Evolutionary conservation across 768 basidiomycete species (phyloP).

Genomic region (Ramaria rubella): DNA sequence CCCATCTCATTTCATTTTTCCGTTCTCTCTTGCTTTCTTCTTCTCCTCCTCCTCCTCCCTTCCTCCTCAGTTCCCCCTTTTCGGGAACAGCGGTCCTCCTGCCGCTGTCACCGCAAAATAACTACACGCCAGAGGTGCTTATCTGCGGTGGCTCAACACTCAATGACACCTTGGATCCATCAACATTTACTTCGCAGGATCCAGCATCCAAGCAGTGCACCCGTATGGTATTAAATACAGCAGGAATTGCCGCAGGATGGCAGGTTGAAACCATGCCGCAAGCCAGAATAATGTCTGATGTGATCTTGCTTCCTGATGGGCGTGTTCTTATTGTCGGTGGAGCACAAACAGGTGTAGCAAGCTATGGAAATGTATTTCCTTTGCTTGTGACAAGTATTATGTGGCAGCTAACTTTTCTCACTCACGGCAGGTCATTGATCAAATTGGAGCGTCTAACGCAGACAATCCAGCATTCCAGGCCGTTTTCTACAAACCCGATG

Average conservation of each 20-base stretch:
- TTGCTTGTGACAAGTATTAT: slow-evolving; percentile 15
- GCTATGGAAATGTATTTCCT: slow-evolving; percentile 24
- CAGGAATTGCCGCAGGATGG: slow-evolving; percentile 40
- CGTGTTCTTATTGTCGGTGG: slow-evolving; percentile 39
- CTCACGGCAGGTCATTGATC: slow-evolving; percentile 16
- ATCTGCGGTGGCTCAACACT: slow-evolving; percentile 40
- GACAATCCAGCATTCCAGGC: slow-evolving; percentile 26
- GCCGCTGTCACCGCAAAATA: slow-evolving; percentile 30
- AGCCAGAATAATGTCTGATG: slow-evolving; percentile 30
- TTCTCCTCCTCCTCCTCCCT: background rate
- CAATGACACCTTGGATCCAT: slow-evolving; percentile 25
- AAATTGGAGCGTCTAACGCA: slow-evolving; percentile 33
- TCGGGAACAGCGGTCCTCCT: slow-evolving; percentile 28
- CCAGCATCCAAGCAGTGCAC: slow-evolving; percentile 39
- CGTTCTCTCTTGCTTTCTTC: background rate
- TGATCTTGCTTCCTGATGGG: slow-evolving; percentile 29
- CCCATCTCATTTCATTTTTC: background rate
- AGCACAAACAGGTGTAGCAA: slow-evolving; percentile 36
- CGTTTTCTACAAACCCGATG: slow-evolving; percentile 27
- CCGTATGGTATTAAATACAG: slow-evolving; percentile 34
- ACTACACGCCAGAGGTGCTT: slow-evolving; percentile 39
- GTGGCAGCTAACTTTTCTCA: background rate
- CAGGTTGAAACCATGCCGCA: slow-evolving; percentile 38
- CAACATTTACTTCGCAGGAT: slow-evolving; percentile 29
- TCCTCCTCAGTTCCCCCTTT: slow-evolving; percentile 10